Percentiles rank a stretch among this genome's conserved stretches.
phyloP scores from a whole-genome alignment of 148 eudicot genomes.

The Dysphania ambrosioides region DNA sequence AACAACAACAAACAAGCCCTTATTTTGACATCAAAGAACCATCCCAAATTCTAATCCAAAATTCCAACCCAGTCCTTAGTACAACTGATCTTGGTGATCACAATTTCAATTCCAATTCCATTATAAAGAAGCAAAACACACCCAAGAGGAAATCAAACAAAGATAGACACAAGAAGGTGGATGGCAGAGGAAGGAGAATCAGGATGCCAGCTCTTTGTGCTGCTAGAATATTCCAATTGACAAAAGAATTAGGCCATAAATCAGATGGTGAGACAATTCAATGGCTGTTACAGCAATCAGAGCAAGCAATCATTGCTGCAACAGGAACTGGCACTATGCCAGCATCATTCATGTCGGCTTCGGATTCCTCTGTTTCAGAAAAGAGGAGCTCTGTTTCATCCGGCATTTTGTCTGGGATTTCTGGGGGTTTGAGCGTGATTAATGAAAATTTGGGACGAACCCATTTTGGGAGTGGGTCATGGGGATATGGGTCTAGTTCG shows the following conservation, averaged over 20 bases:
- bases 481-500: slow-evolving; percentile 21
- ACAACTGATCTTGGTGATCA: neutral
- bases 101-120: slow-evolving; percentile 1
- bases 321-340: slow-evolving; percentile 59
- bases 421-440: slow-evolving; percentile 5
- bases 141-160: slow-evolving; percentile 54
- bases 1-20: slow-evolving; percentile 18
- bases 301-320: slow-evolving; percentile 46
- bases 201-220: slow-evolving; percentile 61
- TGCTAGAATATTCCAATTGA: slow-evolving; percentile 55
- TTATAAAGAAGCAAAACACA: slow-evolving; percentile 21
- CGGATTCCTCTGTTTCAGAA: slow-evolving; percentile 31
- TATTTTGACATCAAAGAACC: slow-evolving; percentile 14
- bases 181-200: slow-evolving; percentile 63
- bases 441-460: slow-evolving; percentile 19
- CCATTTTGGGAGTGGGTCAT: slow-evolving; percentile 15
- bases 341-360: slow-evolving; percentile 37
- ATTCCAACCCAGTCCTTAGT: slow-evolving; percentile 5
- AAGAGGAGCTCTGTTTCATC: slow-evolving; percentile 29
- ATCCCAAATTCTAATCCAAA: slow-evolving; percentile 12
- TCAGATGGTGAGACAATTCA: slow-evolving; percentile 50
- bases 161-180: slow-evolving; percentile 62
- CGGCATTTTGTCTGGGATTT: slow-evolving; percentile 4
- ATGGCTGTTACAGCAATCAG: slow-evolving; percentile 56
- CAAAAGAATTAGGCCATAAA: slow-evolving; percentile 43